Conservation (phyloP, 2,329 filamentous ascomycete genomes). For the Hypoxylon sp. region DNA sequence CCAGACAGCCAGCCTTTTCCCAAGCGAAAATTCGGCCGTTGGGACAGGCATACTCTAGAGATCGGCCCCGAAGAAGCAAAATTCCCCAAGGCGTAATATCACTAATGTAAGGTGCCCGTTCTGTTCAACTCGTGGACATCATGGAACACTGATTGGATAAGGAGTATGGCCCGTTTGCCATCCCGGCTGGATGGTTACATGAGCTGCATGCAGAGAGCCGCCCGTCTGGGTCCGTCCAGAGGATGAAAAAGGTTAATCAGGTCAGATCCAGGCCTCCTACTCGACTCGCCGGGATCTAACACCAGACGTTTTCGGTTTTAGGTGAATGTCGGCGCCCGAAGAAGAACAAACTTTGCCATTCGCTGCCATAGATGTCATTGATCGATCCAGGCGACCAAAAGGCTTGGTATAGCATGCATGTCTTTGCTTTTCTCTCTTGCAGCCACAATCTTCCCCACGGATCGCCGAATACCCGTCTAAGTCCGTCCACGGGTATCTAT, state of each 20-base stretch:
- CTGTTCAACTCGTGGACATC: too few relatives aligned
- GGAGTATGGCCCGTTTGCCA: slow-evolving; percentile 4
- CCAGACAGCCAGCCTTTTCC: too few relatives aligned
- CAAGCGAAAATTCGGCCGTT: too few relatives aligned
- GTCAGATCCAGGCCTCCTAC: too few relatives aligned
- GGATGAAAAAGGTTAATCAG: slow-evolving; percentile 6
- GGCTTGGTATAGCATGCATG: slow-evolving; percentile 3
- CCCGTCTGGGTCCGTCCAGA: slow-evolving; percentile 10
- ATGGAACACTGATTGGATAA: slow-evolving; percentile 1
- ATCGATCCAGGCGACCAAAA: too few relatives aligned
- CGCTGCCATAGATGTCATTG: too few relatives aligned
- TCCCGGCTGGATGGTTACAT: slow-evolving; percentile 12
- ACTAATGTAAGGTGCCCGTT: too few relatives aligned
- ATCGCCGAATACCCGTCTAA: slow-evolving; percentile 9
- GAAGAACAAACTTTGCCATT: too few relatives aligned
- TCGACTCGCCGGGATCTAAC: too few relatives aligned
- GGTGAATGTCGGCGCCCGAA: slow-evolving; percentile 16
- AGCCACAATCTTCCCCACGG: slow-evolving; percentile 14
- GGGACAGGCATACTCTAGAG: slow-evolving; percentile 1
- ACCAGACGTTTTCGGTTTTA: slow-evolving; percentile 10
- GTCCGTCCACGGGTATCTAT: too few relatives aligned
- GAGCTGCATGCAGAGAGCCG: slow-evolving; percentile 24
- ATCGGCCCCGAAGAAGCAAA: slow-evolving; percentile 12
- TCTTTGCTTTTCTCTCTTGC: slow-evolving; percentile 16
- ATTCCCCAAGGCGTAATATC: too few relatives aligned